These are phyloP conservation scores for Crithidia acanthocephali DNA, from an alignment of 208 protist species.

Conservation along the genomic window DNA sequence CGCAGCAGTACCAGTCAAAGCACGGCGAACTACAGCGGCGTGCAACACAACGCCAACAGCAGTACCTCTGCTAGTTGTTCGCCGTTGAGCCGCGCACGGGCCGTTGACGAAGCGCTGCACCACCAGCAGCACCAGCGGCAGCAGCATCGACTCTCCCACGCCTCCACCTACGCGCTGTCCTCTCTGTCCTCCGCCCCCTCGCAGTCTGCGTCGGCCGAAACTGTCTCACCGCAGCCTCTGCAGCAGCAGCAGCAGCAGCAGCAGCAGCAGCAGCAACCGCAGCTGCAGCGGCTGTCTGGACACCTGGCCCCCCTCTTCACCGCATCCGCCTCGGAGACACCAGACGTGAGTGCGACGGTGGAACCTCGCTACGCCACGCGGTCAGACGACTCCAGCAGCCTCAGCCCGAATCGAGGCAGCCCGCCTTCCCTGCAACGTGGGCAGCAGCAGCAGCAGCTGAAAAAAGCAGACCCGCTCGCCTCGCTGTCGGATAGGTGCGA, in stretches of 20 bases:
- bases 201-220: background rate
- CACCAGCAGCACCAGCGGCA: conserved; percentile 3
- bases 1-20: too few species aligned
- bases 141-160: conserved; percentile 4
- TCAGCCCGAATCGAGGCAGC: background rate
- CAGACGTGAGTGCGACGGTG: background rate
- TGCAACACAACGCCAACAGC: background rate
- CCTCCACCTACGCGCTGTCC: background rate
- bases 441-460: too few species aligned
- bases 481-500: too few species aligned
- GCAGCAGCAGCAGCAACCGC: background rate
- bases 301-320: too few species aligned
- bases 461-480: too few species aligned
- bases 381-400: background rate
- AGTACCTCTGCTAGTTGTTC: background rate
- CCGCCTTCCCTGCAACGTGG: too few species aligned
- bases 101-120: background rate
- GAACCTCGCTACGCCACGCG: background rate
- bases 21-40: too few species aligned
- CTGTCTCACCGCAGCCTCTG: background rate
- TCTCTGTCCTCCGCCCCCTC: background rate
- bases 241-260: background rate
- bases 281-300: too few species aligned
- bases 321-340: too few species aligned
- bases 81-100: background rate